Conservation (phyloP, 1,284 basidiomycete genomes). For the Fomitopsis betulina region DNA sequence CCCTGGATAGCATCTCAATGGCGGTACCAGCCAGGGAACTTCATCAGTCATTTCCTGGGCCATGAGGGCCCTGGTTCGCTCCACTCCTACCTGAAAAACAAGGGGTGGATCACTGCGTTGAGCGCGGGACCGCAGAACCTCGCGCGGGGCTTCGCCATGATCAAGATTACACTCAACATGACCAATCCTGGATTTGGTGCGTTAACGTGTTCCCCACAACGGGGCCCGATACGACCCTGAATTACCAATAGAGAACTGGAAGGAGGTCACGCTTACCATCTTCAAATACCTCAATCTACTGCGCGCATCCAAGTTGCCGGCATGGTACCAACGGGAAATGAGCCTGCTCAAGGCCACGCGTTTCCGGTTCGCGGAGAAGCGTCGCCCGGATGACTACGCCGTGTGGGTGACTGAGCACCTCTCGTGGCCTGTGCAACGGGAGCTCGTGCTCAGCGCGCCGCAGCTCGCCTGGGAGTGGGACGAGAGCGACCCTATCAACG, state of each 20-base stretch:
- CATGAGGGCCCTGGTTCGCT: slow-evolving; percentile 97
- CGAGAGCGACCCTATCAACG: slow-evolving; percentile 32
- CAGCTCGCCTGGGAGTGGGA: slow-evolving; percentile 80
- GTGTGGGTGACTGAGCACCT: slow-evolving; percentile 76
- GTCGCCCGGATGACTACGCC: slow-evolving; percentile 77
- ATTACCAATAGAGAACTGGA: slow-evolving; percentile 69
- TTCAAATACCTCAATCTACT: slow-evolving; percentile 92
- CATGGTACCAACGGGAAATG: slow-evolving; percentile 80
- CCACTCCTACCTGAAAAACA: slow-evolving; percentile 87
- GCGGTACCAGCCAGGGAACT: slow-evolving; percentile 78
- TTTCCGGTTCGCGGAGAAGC: slow-evolving; percentile 91
- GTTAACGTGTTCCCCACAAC: slow-evolving; percentile 23
- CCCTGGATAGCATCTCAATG: slow-evolving; percentile 81
- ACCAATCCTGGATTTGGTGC: slow-evolving; percentile 85
- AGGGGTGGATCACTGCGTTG: slow-evolving; percentile 87
- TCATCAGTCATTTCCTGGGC: slow-evolving; percentile 86
- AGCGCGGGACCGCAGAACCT: slow-evolving; percentile 72
- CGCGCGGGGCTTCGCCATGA: slow-evolving; percentile 84
- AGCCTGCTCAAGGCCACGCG: slow-evolving; percentile 70
- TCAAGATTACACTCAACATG: slow-evolving; percentile 81
- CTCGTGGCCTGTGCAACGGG: slow-evolving; percentile 77
- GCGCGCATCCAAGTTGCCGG: slow-evolving; percentile 61
- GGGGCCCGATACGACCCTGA: not conserved
- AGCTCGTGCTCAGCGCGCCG: slow-evolving; percentile 74
- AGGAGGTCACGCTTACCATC: slow-evolving; percentile 65